phyloP scores from a whole-genome alignment of 2,329 filamentous ascomycete genomes.

The Trichophyton benhamiae region DNA sequence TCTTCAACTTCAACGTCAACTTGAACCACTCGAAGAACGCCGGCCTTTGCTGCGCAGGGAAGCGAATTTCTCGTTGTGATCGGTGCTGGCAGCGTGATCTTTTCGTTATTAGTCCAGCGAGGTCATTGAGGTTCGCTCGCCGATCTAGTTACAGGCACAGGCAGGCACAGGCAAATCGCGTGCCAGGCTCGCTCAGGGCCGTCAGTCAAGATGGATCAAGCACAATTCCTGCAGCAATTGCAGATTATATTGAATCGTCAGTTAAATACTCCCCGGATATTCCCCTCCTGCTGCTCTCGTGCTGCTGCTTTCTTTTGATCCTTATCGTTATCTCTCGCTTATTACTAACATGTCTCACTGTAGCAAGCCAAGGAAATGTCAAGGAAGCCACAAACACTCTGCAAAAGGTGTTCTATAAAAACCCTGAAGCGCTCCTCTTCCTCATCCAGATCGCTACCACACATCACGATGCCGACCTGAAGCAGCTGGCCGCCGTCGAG shows the following conservation, averaged over 20 bases:
- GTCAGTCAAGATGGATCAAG: constrained; percentile 54
- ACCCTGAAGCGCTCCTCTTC: constrained; percentile 69
- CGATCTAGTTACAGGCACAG: not conserved
- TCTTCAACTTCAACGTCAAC: constrained; percentile 3
- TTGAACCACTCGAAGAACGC: constrained; percentile 3
- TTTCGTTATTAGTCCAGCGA: not conserved
- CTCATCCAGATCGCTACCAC: constrained; percentile 81
- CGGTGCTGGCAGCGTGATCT: not conserved
- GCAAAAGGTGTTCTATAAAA: constrained; percentile 85
- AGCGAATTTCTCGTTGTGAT: not conserved
- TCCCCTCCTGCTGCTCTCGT: not conserved
- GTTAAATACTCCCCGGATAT: constrained; percentile 26
- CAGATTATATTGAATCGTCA: constrained; percentile 77
- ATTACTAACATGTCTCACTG: constrained; percentile 11
- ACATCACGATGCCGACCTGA: constrained; percentile 57
- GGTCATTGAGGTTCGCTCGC: not conserved
- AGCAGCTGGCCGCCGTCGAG: constrained; percentile 87
- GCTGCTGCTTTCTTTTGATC: constrained; percentile 1
- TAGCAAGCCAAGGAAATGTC: constrained; percentile 78
- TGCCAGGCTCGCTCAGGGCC: not conserved
- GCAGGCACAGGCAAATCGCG: not conserved
- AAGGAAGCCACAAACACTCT: constrained; percentile 82
- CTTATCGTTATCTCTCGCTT: constrained; percentile 4
- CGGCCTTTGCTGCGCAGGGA: not conserved
- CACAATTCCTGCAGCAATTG: constrained; percentile 74